Conservation (phyloP, 2,329 filamentous ascomycete species). For the Ustulina deusta region DNA sequence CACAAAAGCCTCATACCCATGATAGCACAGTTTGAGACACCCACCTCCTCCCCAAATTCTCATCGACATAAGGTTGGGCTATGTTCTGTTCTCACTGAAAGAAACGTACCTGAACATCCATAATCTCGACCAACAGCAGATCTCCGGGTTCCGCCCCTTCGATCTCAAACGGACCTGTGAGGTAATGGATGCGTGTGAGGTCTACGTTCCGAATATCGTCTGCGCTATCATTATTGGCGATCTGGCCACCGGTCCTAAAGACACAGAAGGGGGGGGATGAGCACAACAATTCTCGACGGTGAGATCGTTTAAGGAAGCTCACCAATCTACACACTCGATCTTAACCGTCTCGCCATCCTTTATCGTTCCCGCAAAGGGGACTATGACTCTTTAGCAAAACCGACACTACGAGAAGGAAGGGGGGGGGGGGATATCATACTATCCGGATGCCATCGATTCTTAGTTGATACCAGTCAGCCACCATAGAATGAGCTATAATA, state of each 20-base stretch:
- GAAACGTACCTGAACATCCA: conserved; percentile 71
- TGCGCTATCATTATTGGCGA: conserved; percentile 89
- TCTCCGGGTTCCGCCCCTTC: conserved; percentile 88
- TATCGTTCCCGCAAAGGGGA: conserved; percentile 79
- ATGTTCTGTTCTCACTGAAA: not conserved
- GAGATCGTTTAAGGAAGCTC: conserved; percentile 14
- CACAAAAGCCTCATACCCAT: not conserved
- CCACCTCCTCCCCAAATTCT: not conserved
- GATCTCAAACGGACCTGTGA: conserved; percentile 90
- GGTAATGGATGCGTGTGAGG: conserved; percentile 85
- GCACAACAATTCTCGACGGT: not conserved
- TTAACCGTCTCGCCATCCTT: conserved; percentile 89
- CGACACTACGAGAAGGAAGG: not conserved
- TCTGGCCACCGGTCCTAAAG: conserved; percentile 78
- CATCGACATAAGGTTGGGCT: not conserved
- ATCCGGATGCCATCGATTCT: conserved; percentile 94
- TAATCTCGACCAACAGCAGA: conserved; percentile 87
- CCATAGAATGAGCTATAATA: not conserved
- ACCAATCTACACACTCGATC: conserved; percentile 91
- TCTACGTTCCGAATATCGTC: conserved; percentile 89
- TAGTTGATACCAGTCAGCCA: conserved; percentile 5
- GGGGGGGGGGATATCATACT: conserved; percentile 62
- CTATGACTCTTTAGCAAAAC: conserved; percentile 56
- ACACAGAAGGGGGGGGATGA: conserved; percentile 3
- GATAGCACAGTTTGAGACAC: not conserved